Evolutionary conservation across 805 yeast species (phyloP).

Genomic region (Candida orba): DNA sequence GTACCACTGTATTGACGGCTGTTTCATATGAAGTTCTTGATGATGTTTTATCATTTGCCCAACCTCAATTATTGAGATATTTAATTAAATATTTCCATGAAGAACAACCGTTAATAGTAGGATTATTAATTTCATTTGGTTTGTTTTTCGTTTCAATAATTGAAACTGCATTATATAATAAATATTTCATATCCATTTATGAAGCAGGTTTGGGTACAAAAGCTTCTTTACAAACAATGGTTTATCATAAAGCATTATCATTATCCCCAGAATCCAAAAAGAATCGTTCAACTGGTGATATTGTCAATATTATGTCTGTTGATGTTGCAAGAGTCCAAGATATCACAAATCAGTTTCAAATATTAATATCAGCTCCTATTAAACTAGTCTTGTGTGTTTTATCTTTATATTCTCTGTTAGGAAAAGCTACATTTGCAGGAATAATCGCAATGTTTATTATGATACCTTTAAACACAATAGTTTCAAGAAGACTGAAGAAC

Average conservation of each 20-base stretch:
- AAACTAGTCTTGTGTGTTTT: conserved; percentile 44
- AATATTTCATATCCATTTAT: conserved; percentile 50
- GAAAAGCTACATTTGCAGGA: conserved; percentile 55
- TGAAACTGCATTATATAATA: conserved; percentile 60
- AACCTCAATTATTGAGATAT: conserved; percentile 71
- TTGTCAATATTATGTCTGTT: conserved; percentile 70
- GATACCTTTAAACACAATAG: conserved; percentile 48
- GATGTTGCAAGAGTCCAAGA: conserved; percentile 64
- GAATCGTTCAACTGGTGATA: conserved; percentile 65
- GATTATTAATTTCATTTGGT: conserved; percentile 52
- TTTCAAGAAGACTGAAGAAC: conserved; percentile 38
- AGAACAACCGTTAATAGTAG: conserved; percentile 34
- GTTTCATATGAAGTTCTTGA: conserved; percentile 66
- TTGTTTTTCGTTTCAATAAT: conserved; percentile 58
- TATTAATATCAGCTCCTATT: conserved; percentile 52
- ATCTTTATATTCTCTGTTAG: conserved; percentile 50
- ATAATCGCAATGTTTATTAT: conserved; percentile 43
- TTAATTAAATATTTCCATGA: conserved; percentile 54
- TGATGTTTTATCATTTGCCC: conserved; percentile 77
- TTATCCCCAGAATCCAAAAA: conserved; percentile 62
- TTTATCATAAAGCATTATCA: conserved; percentile 62
- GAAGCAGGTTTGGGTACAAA: conserved; percentile 60
- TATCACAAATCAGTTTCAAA: conserved; percentile 45
- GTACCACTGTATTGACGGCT: conserved; percentile 59
- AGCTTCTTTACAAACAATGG: conserved; percentile 56